Conservation (phyloP, 169 alveolate species). For the Cryptosporidium bovis region DNA sequence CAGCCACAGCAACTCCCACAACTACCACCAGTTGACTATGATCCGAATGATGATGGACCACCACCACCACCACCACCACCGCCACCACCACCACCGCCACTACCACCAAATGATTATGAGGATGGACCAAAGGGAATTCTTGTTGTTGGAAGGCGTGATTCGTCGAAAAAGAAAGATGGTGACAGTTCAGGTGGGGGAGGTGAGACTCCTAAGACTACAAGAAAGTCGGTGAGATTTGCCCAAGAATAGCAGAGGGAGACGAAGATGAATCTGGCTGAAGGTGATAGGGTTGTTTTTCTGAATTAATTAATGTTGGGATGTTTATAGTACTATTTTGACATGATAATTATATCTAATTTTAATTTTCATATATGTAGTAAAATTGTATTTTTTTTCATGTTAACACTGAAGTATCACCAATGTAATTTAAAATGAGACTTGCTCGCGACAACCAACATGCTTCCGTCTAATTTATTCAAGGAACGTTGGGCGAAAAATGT, state of each 20-base stretch:
- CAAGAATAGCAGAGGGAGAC: not conserved
- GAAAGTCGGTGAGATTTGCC: not conserved
- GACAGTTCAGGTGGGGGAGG: not conserved
- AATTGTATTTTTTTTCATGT: too few relatives aligned
- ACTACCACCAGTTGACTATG: not conserved
- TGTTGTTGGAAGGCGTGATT: not conserved
- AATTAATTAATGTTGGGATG: too few relatives aligned
- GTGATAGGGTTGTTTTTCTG: too few relatives aligned
- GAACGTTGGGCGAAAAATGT: too few relatives aligned
- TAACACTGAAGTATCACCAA: too few relatives aligned
- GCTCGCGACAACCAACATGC: too few relatives aligned
- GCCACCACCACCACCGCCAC: not conserved
- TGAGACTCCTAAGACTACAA: not conserved
- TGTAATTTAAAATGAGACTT: too few relatives aligned
- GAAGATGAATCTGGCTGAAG: too few relatives aligned
- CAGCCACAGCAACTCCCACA: not conserved
- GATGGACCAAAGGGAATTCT: not conserved
- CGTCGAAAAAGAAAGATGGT: not conserved
- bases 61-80: conserved; percentile 15
- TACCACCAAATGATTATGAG: not conserved
- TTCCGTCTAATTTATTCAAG: too few relatives aligned
- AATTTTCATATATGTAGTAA: too few relatives aligned
- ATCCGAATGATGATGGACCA: not conserved
- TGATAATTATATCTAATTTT: too few relatives aligned
- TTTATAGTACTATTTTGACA: too few relatives aligned